phyloP scores from a whole-genome alignment of 208 protist species.

The Leishmania tropica region DNA sequence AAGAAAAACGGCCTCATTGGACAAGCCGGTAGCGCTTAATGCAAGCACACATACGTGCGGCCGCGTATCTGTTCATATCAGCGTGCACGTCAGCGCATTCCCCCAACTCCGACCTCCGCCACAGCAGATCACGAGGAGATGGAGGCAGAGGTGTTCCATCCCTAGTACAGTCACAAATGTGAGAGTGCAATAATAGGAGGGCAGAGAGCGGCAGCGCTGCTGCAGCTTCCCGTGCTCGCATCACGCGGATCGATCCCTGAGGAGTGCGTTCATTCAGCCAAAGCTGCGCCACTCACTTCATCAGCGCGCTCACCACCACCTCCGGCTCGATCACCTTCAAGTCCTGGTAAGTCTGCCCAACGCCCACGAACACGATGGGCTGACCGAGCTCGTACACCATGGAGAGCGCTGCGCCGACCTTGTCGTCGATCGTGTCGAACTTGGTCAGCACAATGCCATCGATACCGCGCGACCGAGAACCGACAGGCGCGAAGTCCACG shows the following conservation, averaged over 20 bases:
- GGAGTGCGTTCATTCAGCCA: background rate
- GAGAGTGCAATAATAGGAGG: background rate
- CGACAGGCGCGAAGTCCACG: constrained; percentile 86
- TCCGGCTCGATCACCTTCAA: constrained; percentile 96
- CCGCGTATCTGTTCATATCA: background rate
- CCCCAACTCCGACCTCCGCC: background rate
- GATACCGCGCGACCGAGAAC: constrained; percentile 89
- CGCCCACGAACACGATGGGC: constrained; percentile 99
- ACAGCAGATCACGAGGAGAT: background rate
- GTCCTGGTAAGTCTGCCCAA: constrained; percentile 98
- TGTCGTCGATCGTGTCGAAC: constrained; percentile 99
- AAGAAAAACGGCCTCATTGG: background rate
- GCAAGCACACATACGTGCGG: background rate
- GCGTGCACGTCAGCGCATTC: background rate
- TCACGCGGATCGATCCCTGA: background rate
- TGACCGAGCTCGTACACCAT: constrained; percentile 99
- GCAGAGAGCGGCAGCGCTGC: background rate
- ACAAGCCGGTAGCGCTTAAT: too few species aligned
- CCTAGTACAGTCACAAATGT: background rate
- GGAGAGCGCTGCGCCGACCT: constrained; percentile 99
- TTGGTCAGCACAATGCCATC: constrained; percentile 99
- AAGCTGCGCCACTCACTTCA: constrained; percentile 66
- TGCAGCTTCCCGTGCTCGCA: background rate
- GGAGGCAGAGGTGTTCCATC: background rate
- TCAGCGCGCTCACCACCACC: constrained; percentile 94